Conservation (phyloP, 2,329 filamentous ascomycete genomes). For the Cladosporium sp. region DNA sequence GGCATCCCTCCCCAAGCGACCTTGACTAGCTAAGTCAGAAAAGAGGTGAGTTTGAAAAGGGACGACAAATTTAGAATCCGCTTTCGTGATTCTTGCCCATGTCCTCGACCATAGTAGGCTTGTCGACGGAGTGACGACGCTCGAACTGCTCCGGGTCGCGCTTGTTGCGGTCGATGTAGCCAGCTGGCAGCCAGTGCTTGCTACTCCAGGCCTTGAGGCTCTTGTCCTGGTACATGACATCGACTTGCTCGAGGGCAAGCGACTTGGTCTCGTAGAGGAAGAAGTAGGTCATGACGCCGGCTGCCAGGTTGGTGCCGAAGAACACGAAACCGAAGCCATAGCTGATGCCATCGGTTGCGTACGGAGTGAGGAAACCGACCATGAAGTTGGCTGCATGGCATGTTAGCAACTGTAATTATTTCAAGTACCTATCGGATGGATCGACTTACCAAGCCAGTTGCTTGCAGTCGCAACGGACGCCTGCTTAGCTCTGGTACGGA, state of each 20-base stretch:
- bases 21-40: no score
- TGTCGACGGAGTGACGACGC: background rate
- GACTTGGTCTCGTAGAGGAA: constrained; percentile 34
- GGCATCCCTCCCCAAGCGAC: no score
- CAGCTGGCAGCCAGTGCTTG: constrained; percentile 32
- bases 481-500: constrained; percentile 25
- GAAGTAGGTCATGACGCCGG: constrained; percentile 26
- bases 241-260: constrained; percentile 33
- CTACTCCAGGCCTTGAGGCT: constrained; percentile 28
- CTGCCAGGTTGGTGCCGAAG: constrained; percentile 31
- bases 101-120: background rate
- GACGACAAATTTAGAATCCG: no score
- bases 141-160: constrained; percentile 20
- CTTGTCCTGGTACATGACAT: constrained; percentile 33
- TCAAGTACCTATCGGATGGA: no score
- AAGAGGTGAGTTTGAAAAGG: no score
- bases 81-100: constrained; percentile 46
- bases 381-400: constrained; percentile 33
- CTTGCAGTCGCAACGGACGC: constrained; percentile 25
- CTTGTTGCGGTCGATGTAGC: constrained; percentile 29
- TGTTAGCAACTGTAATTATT: background rate
- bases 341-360: constrained; percentile 25
- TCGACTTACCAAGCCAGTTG: constrained; percentile 37
- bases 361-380: constrained; percentile 34
- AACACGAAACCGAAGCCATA: constrained; percentile 30